These are phyloP conservation scores for Pseudogymnoascus sp. DNA, from an alignment of 2,329 filamentous ascomycete species.

Conservation along the genomic window DNA sequence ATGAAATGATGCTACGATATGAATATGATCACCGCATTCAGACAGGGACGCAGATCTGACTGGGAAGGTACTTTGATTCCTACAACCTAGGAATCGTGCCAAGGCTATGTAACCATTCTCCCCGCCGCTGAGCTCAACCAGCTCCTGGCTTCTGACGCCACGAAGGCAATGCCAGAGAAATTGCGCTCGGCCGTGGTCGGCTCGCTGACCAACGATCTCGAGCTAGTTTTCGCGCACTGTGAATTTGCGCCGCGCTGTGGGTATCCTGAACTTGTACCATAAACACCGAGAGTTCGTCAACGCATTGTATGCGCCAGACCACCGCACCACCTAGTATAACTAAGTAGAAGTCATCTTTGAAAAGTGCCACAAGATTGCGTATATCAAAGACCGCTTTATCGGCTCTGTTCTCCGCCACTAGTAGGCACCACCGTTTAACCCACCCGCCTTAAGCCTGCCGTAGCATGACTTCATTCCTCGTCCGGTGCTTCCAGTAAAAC, in stretches of 20 bases:
- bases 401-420: background rate
- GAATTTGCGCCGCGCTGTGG: background rate
- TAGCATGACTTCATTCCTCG: slow-evolving; percentile 6
- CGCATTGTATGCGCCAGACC: background rate
- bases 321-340: background rate
- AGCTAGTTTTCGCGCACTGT: background rate
- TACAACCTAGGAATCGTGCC: background rate
- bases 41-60: background rate
- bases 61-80: background rate
- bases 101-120: too few relatives aligned
- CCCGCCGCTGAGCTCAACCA: slow-evolving; percentile 2
- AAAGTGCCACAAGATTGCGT: background rate
- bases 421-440: background rate
- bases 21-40: background rate
- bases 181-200: background rate
- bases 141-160: slow-evolving; percentile 8
- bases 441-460: background rate
- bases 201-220: slow-evolving; percentile 26
- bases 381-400: slow-evolving; percentile 4
- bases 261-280: background rate
- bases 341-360: slow-evolving; percentile 6
- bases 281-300: background rate
- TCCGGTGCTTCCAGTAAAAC: slow-evolving; percentile 8
- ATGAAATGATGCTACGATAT: background rate
- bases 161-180: background rate